Evolutionary conservation across 495 filamentous ascomycete genomes (phyloP), one percentile per base, ranked within the genome.

Genomic region (Evernia prunastri): DNA sequence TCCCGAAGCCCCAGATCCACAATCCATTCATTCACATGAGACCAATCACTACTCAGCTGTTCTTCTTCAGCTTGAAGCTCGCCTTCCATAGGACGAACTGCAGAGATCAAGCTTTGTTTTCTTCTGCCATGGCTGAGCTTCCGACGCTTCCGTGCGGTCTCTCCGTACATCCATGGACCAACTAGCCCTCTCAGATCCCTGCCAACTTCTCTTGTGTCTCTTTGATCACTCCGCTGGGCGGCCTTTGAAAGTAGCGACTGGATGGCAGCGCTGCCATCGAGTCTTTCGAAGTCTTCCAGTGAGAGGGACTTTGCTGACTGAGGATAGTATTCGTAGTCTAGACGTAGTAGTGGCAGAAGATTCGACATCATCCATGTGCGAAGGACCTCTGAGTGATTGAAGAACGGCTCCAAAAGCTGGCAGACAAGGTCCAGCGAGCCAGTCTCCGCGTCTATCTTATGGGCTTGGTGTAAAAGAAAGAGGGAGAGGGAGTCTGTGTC

Each of bases 321-420:
- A 0, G 88, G 84, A 66, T 96, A 89, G 70, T 91, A 94, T 77
- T 94, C 90, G 72, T 89, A 89, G 69, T 89, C 89, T n/a, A 91
- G 79, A 59, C 92, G 82, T 20, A 93, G 75, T 2, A 96, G 78
- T 0, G 92, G 92, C 29, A 97, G 77, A 25, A 95, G 78, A 25
- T 81, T 86, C 1, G 91, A 91, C 35, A 95, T 82, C 70, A 90
- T 81, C 87, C 91, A 91, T 53, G 79, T 85, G 63, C 87, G 83
- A 57, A 96, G 74, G 47, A 79, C 79, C 18, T 84, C 77, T 20
- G 86, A 86, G 59, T 81, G 84, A 42, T 86, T 75, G 51, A 95
- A 79, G 71, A 96, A 96, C 0, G 91, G 91, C 56, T 82, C 74
- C 20, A 95, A 71, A 17, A 96, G 82, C 35, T 80, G 80, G 18